These are phyloP conservation scores for Eucalyptus melliodora DNA, from an alignment of 345 rosid species.

Conservation along the genomic window DNA sequence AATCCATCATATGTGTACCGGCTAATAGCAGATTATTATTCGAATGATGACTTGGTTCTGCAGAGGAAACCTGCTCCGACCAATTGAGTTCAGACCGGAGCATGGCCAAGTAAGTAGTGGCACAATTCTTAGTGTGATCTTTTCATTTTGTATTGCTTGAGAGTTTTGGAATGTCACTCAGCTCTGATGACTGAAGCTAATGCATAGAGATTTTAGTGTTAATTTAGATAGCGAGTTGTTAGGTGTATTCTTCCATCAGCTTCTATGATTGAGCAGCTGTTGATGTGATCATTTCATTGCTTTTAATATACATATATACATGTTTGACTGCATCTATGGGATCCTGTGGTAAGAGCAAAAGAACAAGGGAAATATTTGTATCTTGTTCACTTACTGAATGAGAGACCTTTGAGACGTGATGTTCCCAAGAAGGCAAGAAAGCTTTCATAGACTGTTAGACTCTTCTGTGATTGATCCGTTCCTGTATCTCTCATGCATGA, in stretches of 20 bases:
- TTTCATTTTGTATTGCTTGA: not conserved
- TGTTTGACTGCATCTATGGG: not conserved
- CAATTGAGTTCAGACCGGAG: not conserved
- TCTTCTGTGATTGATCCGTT: not conserved
- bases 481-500: not conserved
- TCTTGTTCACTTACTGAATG: not conserved
- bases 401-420: not conserved
- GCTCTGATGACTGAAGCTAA: not conserved
- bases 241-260: not conserved
- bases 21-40: slow-evolving; percentile 92
- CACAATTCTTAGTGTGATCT: not conserved
- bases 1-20: slow-evolving; percentile 96
- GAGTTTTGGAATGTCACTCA: not conserved
- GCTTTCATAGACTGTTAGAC: not conserved
- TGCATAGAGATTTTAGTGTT: not conserved
- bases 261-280: not conserved
- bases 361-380: not conserved
- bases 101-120: not conserved
- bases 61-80: slow-evolving; percentile 27
- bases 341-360: not conserved
- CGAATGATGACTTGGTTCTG: slow-evolving; percentile 90
- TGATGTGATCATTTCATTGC: not conserved
- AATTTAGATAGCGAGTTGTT: not conserved
- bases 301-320: not conserved
- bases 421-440: not conserved